A percentile compares a stretch with the other conserved stretches of the same genome.
These are phyloP conservation scores for Ascochyta lentis DNA, from an alignment of 2,329 filamentous ascomycete species.

Conservation along the genomic window DNA sequence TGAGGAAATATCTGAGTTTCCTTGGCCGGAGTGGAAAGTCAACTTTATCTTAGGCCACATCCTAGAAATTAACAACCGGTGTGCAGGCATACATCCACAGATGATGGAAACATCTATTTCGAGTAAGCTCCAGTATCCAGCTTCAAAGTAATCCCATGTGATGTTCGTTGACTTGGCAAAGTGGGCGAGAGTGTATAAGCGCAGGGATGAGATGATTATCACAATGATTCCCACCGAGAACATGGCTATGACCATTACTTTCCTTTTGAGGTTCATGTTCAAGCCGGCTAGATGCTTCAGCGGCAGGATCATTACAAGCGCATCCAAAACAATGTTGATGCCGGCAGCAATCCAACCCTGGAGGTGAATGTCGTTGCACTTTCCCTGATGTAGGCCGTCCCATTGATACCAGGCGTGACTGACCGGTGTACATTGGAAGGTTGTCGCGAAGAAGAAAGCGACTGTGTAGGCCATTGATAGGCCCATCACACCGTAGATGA, in stretches of 20 bases:
- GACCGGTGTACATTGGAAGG: constrained; percentile 59
- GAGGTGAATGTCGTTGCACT: constrained; percentile 43
- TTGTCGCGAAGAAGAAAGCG: constrained; percentile 57
- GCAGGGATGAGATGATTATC: constrained; percentile 23
- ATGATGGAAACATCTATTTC: constrained; percentile 44
- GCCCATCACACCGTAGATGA: constrained; percentile 35
- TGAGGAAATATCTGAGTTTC: not conserved
- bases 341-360: constrained; percentile 41
- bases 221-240: constrained; percentile 47
- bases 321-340: constrained; percentile 44
- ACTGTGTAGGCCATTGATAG: constrained; percentile 39
- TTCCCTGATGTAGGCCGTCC: constrained; percentile 34
- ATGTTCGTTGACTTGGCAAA: constrained; percentile 53
- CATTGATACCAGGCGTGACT: constrained; percentile 56
- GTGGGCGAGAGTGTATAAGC: constrained; percentile 49
- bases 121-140: constrained; percentile 50
- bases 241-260: constrained; percentile 47
- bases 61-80: constrained; percentile 23
- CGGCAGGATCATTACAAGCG: constrained; percentile 40
- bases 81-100: constrained; percentile 53
- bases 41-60: constrained; percentile 23
- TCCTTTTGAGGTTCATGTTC: constrained; percentile 42
- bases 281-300: constrained; percentile 39
- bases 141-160: constrained; percentile 49
- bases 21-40: constrained; percentile 19